Evolutionary conservation across 129 eudicot species (phyloP).

Genomic region (Solidago caesia): DNA sequence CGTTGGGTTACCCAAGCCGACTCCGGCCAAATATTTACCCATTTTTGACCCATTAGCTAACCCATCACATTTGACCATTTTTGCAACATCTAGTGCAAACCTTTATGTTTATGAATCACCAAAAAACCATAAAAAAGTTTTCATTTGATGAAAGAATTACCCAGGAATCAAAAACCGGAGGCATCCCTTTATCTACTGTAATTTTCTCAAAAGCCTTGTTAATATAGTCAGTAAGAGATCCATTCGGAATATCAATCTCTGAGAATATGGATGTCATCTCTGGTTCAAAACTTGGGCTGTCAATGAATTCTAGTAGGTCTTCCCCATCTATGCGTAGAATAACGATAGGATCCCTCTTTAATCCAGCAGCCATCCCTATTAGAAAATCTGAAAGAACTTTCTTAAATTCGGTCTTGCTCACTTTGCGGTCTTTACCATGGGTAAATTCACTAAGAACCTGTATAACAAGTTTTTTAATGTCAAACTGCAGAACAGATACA

Average conservation of each 20-base stretch:
- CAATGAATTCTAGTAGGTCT: constrained; percentile 65
- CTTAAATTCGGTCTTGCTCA: constrained; percentile 77
- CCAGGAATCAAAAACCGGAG: constrained; percentile 95
- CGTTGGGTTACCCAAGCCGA: too few species aligned
- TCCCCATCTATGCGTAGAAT: constrained; percentile 95
- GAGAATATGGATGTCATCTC: constrained; percentile 66
- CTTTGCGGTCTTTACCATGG: constrained; percentile 71
- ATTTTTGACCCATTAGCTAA: neutral
- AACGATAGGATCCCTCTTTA: constrained; percentile 87
- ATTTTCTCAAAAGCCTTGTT: constrained; percentile 77
- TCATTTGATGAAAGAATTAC: constrained; percentile 36
- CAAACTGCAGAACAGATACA: constrained; percentile 15
- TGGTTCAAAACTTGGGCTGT: constrained; percentile 58
- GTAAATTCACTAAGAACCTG: constrained; percentile 92
- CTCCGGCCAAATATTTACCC: too few species aligned
- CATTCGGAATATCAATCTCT: constrained; percentile 48
- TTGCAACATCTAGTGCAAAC: neutral
- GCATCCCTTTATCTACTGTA: constrained; percentile 92
- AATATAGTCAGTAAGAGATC: constrained; percentile 53
- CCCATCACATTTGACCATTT: neutral
- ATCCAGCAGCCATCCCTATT: constrained; percentile 94
- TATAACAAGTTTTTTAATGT: constrained; percentile 20
- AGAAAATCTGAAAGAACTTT: constrained; percentile 85
- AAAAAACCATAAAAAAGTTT: neutral
- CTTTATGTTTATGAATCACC: neutral